phyloP scores from a whole-genome alignment of 1,284 basidiomycete species.

The Ganoderma boninense region DNA sequence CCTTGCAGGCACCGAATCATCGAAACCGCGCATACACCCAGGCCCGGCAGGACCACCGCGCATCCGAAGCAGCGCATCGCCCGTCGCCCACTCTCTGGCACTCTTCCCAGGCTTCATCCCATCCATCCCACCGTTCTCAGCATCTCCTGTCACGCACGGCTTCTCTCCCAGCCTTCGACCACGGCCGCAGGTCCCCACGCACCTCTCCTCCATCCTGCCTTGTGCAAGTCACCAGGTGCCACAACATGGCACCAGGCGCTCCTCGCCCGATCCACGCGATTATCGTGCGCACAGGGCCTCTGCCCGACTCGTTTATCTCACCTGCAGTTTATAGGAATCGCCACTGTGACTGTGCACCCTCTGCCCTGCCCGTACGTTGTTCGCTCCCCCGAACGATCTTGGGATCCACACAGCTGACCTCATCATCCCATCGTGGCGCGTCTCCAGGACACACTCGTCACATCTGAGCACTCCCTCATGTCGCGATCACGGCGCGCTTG shows the following conservation, averaged over 20 bases:
- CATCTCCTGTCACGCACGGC: neutral
- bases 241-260: neutral
- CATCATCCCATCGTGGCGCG: conserved; percentile 31
- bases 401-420: conserved; percentile 27
- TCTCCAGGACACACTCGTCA: conserved; percentile 10
- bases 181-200: conserved; percentile 23
- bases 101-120: conserved; percentile 15
- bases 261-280: conserved; percentile 23
- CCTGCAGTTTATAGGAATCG: conserved; percentile 23
- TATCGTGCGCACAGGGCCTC: conserved; percentile 27
- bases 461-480: conserved; percentile 9
- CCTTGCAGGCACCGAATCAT: neutral
- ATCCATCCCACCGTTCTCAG: conserved; percentile 7
- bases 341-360: conserved; percentile 23
- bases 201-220: conserved; percentile 15
- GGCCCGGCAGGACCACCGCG: conserved; percentile 17
- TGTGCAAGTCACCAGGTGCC: conserved; percentile 25
- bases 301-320: neutral
- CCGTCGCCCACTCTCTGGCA: conserved; percentile 17
- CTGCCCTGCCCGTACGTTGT: conserved; percentile 22
- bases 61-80: conserved; percentile 26
- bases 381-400: neutral
- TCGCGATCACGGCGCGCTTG: conserved; percentile 11
- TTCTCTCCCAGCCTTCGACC: neutral
- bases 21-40: conserved; percentile 10